phyloP scores from a whole-genome alignment of 495 filamentous ascomycete species.

The Podospora conica region DNA sequence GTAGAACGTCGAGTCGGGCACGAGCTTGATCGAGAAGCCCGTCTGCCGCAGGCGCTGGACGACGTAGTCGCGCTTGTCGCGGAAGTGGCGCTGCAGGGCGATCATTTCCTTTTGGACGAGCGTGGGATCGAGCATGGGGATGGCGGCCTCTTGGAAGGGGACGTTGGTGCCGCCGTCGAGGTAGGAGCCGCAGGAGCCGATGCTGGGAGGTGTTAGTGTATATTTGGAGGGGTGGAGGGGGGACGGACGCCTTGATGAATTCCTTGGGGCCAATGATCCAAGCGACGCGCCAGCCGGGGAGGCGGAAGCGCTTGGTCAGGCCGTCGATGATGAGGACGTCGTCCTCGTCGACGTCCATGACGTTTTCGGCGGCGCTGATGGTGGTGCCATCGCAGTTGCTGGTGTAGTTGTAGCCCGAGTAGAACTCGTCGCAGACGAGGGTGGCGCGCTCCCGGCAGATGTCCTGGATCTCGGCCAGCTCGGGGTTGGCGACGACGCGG shows the following conservation, averaged over 20 bases:
- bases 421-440: conserved; percentile 94
- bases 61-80: conserved; percentile 84
- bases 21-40: conserved; percentile 72
- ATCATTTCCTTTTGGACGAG: conserved; percentile 83
- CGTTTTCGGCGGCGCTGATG: conserved; percentile 79
- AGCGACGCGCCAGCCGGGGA: conserved; percentile 93
- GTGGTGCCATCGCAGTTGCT: conserved; percentile 82
- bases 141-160: conserved; percentile 90
- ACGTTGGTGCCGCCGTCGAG: conserved; percentile 94
- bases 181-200: conserved; percentile 88
- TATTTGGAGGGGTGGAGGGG: background rate
- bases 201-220: conserved; percentile 28
- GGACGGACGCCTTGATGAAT: conserved; percentile 69
- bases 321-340: conserved; percentile 92
- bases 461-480: conserved; percentile 82
- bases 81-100: conserved; percentile 82
- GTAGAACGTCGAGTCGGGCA: conserved; percentile 91
- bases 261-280: conserved; percentile 96
- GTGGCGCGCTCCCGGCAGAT: conserved; percentile 87
- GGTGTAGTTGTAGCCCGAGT: conserved; percentile 92
- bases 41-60: conserved; percentile 68
- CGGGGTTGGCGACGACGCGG: conserved; percentile 69
- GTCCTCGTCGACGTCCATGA: conserved; percentile 60
- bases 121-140: conserved; percentile 81
- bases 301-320: conserved; percentile 91